A percentile compares a stretch with the other conserved stretches of the same genome.
Conservation (phyloP, 495 filamentous ascomycete species). For the Aspergillus hancockii region DNA sequence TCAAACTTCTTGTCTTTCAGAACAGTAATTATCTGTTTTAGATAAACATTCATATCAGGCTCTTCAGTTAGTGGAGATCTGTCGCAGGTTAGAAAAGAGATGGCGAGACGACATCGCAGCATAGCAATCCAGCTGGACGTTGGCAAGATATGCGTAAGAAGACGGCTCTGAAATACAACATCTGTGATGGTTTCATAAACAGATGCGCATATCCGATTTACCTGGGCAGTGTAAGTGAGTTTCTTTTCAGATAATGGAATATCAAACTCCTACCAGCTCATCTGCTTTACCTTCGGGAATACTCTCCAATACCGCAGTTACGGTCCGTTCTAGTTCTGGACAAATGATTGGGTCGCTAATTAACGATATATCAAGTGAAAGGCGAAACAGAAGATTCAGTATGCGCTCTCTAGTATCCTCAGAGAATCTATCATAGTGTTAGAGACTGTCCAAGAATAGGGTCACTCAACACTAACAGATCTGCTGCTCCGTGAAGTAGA, state of each 20-base stretch:
- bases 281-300: constrained; percentile 32
- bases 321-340: constrained; percentile 46
- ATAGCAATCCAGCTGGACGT: constrained; percentile 55
- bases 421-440: constrained; percentile 28
- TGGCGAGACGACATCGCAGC: constrained; percentile 70
- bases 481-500: constrained; percentile 33
- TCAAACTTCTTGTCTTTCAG: constrained; percentile 54
- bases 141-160: constrained; percentile 61
- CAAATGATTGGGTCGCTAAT: constrained; percentile 40
- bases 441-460: constrained; percentile 9
- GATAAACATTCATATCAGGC: constrained; percentile 46
- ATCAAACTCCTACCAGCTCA: constrained; percentile 27
- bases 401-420: constrained; percentile 34
- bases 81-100: constrained; percentile 66
- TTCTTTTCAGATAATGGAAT: neutral
- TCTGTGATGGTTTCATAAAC: constrained; percentile 52
- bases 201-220: constrained; percentile 52
- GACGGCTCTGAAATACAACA: constrained; percentile 54
- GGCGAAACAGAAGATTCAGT: constrained; percentile 53
- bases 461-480: constrained; percentile 19
- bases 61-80: constrained; percentile 42
- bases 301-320: constrained; percentile 41
- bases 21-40: constrained; percentile 51
- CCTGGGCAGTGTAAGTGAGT: constrained; percentile 39
- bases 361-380: constrained; percentile 58